Evolutionary conservation across 2,329 filamentous ascomycete species (phyloP).

Genomic region (Aspergillus transmontanensis): DNA sequence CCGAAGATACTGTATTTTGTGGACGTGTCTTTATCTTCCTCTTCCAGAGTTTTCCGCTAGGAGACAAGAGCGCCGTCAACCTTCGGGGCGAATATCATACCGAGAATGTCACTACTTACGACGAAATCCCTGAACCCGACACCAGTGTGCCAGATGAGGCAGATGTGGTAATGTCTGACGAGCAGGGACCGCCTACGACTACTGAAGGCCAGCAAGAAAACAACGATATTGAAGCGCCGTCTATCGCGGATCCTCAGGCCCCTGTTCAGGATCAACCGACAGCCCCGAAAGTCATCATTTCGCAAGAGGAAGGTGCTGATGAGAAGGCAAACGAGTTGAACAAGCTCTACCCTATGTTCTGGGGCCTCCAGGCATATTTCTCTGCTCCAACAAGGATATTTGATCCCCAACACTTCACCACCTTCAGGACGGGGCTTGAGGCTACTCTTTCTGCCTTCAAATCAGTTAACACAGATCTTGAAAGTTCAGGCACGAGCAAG

Average conservation of each 20-base stretch:
- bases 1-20: conserved; percentile 96
- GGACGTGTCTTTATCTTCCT: conserved; percentile 97
- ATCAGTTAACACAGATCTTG: conserved; percentile 66
- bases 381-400: conserved; percentile 87
- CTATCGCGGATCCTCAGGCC: conserved; percentile 19
- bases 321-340: conserved; percentile 64
- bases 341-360: conserved; percentile 85
- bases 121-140: conserved; percentile 54
- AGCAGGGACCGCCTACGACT: conserved; percentile 36
- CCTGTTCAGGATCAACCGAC: conserved; percentile 17
- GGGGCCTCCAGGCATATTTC: conserved; percentile 89
- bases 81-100: conserved; percentile 92
- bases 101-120: conserved; percentile 88
- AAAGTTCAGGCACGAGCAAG: conserved; percentile 63
- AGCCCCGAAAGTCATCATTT: conserved; percentile 31
- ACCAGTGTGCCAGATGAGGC: conserved; percentile 56
- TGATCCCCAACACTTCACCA: conserved; percentile 65
- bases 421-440: conserved; percentile 65
- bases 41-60: conserved; percentile 95
- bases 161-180: conserved; percentile 64
- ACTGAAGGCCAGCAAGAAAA: conserved; percentile 35
- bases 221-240: conserved; percentile 23
- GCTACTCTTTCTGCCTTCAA: conserved; percentile 75
- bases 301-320: conserved; percentile 23
- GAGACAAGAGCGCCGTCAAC: conserved; percentile 97